phyloP scores from a whole-genome alignment of 805 yeast genomes.

The Maudiozyma pseudohumilis region DNA sequence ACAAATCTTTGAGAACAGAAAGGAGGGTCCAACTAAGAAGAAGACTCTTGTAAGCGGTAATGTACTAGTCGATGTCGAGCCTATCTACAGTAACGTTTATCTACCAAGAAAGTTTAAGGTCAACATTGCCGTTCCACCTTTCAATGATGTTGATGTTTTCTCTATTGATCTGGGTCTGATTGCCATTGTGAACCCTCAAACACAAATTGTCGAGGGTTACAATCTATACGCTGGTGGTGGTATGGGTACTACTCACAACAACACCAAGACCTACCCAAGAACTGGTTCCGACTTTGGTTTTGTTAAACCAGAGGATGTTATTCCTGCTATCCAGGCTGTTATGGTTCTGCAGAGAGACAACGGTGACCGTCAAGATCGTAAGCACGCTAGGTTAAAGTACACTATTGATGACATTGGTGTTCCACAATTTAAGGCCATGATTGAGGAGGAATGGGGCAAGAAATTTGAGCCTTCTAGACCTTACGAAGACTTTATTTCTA shows the following conservation, averaged over 20 bases:
- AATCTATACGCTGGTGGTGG: constrained; percentile 95
- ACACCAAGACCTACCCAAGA: constrained; percentile 92
- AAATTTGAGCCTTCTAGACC: constrained; percentile 60
- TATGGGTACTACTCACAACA: constrained; percentile 97
- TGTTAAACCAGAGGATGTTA: constrained; percentile 55
- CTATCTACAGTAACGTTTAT: constrained; percentile 76
- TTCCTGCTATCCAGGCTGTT: constrained; percentile 76
- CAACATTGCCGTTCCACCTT: constrained; percentile 91
- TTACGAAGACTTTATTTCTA: constrained; percentile 64
- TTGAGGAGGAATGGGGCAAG: constrained; percentile 75
- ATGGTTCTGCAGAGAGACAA: constrained; percentile 90
- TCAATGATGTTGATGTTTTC: constrained; percentile 92
- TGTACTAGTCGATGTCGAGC: constrained; percentile 74
- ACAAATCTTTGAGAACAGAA: constrained; percentile 52
- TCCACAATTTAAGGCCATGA: constrained; percentile 66
- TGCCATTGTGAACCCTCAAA: constrained; percentile 63
- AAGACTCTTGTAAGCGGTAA: constrained; percentile 81
- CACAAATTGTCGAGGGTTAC: constrained; percentile 61
- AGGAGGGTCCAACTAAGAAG: constrained; percentile 69
- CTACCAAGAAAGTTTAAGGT: constrained; percentile 93
- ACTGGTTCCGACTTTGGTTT: constrained; percentile 84
- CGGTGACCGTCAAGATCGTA: constrained; percentile 93
- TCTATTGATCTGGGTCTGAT: constrained; percentile 91
- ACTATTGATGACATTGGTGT: constrained; percentile 92
- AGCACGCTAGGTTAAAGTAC: constrained; percentile 95